Evolutionary conservation across 2,329 filamentous ascomycete species (phyloP), one percentile per base, ranked within the genome.

Genomic region (Sporothrix sp.): DNA sequence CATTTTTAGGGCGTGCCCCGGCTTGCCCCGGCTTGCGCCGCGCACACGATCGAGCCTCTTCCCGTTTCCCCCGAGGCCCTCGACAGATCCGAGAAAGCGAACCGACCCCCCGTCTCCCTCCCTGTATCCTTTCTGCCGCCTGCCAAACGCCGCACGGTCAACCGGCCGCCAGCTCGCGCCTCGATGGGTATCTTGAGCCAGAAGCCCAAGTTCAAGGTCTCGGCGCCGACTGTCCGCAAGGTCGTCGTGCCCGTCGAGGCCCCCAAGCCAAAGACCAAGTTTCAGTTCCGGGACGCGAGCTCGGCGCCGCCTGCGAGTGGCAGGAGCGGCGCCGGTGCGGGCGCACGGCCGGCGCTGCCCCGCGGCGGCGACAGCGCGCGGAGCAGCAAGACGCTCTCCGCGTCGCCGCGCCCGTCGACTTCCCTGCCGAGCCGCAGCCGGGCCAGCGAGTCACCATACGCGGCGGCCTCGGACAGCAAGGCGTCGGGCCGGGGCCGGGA

Each of bases 181-280:
- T n/a, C n/a, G n/a, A 71, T 71, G 68, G 66, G 66, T 42, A 67
- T 71, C 53, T 65, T 71, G 52, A 64, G 65, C 56, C 62, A 68
- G 52, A 70, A 70, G 52, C 62, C 66, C 55, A 78, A 75, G 60
- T 71, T 75, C 65, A 76, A 76, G 63, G 65, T 70, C 56, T 70
- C 73, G 54, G 67, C 70, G 48, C 70, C 72, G 51, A 70, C 68
- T 53, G 70, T 77, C 58, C 71, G 73, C 54, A 72, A 75, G 59
- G 73, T 78, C 61, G 73, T 72, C 56, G 72, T 77, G 52, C 64
- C 69, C 48, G 66, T 76, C 59, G 68, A 68, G 59, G 60, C 61
- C 4, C 61, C 65, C 14, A 65, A 67, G 40, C 66, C 66, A 8
- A 66, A 65, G 42, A 63, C 66, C 7, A 69, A 65, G 58, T 58